phyloP scores from a whole-genome alignment of 148 eudicot genomes.

The Camellia sinensis region DNA sequence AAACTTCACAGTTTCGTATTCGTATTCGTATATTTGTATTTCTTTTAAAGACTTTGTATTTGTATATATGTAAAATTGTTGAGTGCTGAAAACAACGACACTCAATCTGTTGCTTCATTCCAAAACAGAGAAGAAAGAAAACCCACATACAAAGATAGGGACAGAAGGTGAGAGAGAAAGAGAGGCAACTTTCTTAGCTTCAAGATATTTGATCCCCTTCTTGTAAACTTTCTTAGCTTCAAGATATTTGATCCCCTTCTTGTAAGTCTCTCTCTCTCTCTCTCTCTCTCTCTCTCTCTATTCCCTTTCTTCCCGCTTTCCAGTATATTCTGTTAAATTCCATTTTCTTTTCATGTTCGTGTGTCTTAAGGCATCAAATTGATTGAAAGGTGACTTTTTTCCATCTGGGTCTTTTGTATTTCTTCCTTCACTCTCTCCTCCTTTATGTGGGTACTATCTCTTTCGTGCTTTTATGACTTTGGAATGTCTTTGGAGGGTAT shows the following conservation, averaged over 20 bases:
- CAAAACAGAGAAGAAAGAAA: conserved; percentile 19
- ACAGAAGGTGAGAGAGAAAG: conserved; percentile 6
- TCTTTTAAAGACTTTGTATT: background rate
- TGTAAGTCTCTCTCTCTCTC: conserved; percentile 27
- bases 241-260: conserved; percentile 48
- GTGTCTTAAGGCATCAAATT: conserved; percentile 7
- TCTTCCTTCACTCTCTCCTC: conserved; percentile 5
- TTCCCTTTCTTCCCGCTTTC: conserved; percentile 9
- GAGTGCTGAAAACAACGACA: conserved; percentile 16
- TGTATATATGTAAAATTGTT: background rate
- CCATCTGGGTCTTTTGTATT: conserved; percentile 28
- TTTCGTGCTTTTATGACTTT: conserved; percentile 12
- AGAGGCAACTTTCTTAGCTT: conserved; percentile 33
- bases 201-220: conserved; percentile 47
- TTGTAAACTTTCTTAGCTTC: conserved; percentile 50
- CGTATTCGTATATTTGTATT: background rate
- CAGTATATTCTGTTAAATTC: conserved; percentile 15
- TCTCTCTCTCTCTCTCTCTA: background rate
- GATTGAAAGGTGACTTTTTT: conserved; percentile 22
- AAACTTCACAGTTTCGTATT: background rate
- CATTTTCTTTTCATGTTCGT: conserved; percentile 14
- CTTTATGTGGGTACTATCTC: conserved; percentile 9
- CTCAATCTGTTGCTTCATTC: conserved; percentile 39
- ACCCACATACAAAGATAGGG: conserved; percentile 7
- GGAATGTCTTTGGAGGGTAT: background rate